Evolutionary conservation across 2,329 filamentous ascomycete genomes (phyloP), one percentile per base, ranked within the genome.

Genomic region (Cadophora luteo-olivacea): DNA sequence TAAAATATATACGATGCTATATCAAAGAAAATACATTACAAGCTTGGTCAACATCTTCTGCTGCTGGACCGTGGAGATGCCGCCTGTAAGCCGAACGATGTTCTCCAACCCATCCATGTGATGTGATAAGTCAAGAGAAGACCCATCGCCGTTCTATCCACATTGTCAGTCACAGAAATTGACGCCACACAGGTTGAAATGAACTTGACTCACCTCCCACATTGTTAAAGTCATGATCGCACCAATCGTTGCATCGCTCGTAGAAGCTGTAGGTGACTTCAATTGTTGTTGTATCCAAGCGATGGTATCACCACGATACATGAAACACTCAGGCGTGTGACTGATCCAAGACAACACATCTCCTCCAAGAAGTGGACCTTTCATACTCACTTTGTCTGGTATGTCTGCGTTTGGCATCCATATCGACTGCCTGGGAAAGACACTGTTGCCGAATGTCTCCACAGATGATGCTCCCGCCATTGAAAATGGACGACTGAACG

Each of bases 331-430:
- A 22, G 63, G 52, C 22, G 63, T 65, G 25, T 41, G 25, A 29
- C 54, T 65, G 7, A 65, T 38, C 24, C 54, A 65, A n/a, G 52
- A 65, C 32, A 65, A 16, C 9, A 65, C 63, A 36, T 65, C 52
- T 22, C 52, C 63, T 22, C 54, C 41, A 3, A 65, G 25, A 12
- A 58, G 36, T 14, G 63, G 63, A 1, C 63, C 63, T 58, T 57
- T 45, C 14, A 58, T 48, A 24, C 38, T 25, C 24, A 54, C 52
- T 57, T 48, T 57, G 5, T 65, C 33, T 49, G 52, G 63, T 4
- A 14, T 48, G 16, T 57, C 38, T 22, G 51, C 54, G 16, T 65
- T 45, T 8, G 63, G 52, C 63, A 65, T 65, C 63, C 63, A 57
- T 24, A 65, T 65, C 1, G 52, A 57, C 11, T 58, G 63, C 19